Base-by-base conservation (phyloP, 306 rosid species). In the Cucumis cinereus region DNA sequence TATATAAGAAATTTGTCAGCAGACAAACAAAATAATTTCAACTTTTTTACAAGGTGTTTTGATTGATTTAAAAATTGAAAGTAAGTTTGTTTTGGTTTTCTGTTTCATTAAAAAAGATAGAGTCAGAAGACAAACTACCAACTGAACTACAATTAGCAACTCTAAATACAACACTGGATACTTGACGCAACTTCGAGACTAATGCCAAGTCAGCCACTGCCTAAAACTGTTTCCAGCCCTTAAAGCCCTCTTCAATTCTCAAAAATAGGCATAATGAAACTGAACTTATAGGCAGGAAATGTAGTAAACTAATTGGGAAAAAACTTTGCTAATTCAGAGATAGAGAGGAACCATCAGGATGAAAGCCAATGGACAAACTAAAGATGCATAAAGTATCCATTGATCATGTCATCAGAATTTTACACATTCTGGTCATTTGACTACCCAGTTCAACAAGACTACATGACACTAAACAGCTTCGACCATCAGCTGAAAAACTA, bases 361-460 rank as follows among this genome's bases (percentile, higher is more conserved):
- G 16, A 50, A 17, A 28, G n/a, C 60, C 22, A 5, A 19, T 52
- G n/a, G 5, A 52, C 45, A 72, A 50, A 72, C 10, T 49, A 52
- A 30, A 28, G 59, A 30, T 52, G 76, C 61, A 50, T 50, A 49
- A 70, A 26, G 76, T 71, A 71, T 72, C 22, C 57, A 72, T 72
- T 50, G 36, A 17, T 28, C 45, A 28, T 72, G 45, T 50, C 5
- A 28, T 50, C 28, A 72, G 16, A 17, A 72, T 52, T 72, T 17
- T n/a, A 49, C 76, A 72, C 30, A 19, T 52, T 30, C 47, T 8
- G 28, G 17, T 72, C 45, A 30, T 47, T 47, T 52, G 47, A 17
- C 17, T 72, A 36, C 55, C 40, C 30, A 45, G 35, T 45, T 69
- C 30, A 13, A 43, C 38, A 69, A 23, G 24, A 43, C n/a, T 15